A percentile compares a stretch with the other conserved stretches of the same genome.
Evolutionary conservation across 192 early-diverging fungal species (phyloP).

Genomic region (Backusella australiensis): DNA sequence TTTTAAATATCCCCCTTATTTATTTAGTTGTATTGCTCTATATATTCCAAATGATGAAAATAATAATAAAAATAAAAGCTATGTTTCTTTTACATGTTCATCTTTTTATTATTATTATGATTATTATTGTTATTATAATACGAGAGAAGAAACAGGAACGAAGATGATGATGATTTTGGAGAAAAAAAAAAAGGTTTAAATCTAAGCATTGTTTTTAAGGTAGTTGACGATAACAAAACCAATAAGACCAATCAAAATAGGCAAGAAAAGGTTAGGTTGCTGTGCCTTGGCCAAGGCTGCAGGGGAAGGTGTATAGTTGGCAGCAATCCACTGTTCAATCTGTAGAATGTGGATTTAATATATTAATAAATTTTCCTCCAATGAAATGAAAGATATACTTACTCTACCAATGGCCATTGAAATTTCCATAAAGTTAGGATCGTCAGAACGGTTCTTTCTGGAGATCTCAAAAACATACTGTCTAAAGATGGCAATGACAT

Average conservation of each 20-base stretch:
- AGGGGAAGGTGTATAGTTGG: constrained; percentile 17
- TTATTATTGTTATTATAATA: neutral
- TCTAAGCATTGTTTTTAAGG: constrained; percentile 4
- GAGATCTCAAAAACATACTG: constrained; percentile 61
- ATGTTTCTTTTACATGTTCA: neutral
- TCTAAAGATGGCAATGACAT: constrained; percentile 64
- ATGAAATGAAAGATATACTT: neutral
- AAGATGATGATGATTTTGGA: neutral
- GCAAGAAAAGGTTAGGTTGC: constrained; percentile 2
- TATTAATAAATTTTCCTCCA: neutral
- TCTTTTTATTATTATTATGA: neutral
- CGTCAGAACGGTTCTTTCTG: constrained; percentile 55
- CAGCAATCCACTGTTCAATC: constrained; percentile 37
- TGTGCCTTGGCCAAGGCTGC: neutral
- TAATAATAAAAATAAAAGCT: neutral
- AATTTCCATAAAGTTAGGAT: constrained; percentile 66
- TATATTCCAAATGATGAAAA: neutral
- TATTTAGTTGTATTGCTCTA: neutral
- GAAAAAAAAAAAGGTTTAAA: neutral
- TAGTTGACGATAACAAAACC: constrained; percentile 1
- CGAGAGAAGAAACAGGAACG: neutral
- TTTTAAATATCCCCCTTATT: neutral
- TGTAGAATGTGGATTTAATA: neutral
- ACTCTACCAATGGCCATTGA: constrained; percentile 42
- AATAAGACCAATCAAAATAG: constrained; percentile 5